Conservation (phyloP, 352 stramenopile genomes). For the Globisporangium okanoganense region DNA sequence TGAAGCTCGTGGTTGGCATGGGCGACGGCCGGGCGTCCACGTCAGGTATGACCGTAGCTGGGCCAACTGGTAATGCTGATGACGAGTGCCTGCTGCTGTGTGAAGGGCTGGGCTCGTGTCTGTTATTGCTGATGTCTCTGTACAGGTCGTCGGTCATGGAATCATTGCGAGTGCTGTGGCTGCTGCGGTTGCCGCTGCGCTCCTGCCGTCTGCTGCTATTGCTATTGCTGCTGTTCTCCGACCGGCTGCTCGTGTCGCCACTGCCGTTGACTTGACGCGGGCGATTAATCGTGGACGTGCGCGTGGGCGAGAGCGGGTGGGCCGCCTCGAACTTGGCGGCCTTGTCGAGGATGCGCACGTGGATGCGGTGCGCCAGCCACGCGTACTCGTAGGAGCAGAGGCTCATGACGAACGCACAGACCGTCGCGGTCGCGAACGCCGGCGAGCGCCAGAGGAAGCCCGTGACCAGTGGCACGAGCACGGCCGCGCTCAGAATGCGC, state of each 20-base stretch:
- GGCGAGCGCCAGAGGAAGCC: constrained; percentile 63
- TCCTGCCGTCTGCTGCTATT: not conserved
- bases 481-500: constrained; percentile 48
- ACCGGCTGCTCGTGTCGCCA: not conserved
- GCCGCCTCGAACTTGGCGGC: constrained; percentile 8
- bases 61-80: constrained; percentile 10
- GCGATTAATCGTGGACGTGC: not conserved
- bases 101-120: constrained; percentile 20
- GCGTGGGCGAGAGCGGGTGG: constrained; percentile 5
- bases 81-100: constrained; percentile 10
- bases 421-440: constrained; percentile 57
- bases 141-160: constrained; percentile 17
- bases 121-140: not conserved
- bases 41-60: constrained; percentile 8
- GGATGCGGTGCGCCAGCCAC: constrained; percentile 67
- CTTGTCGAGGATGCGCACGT: constrained; percentile 33
- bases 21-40: not conserved
- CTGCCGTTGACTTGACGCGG: not conserved
- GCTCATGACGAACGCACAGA: constrained; percentile 56
- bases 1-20: not conserved
- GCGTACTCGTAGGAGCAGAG: constrained; percentile 72
- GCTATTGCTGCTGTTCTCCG: not conserved
- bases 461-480: constrained; percentile 62
- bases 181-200: constrained; percentile 7
- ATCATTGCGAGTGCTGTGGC: constrained; percentile 29